phyloP scores from a whole-genome alignment of 257 asterid species.

The Prunella vulgaris region DNA sequence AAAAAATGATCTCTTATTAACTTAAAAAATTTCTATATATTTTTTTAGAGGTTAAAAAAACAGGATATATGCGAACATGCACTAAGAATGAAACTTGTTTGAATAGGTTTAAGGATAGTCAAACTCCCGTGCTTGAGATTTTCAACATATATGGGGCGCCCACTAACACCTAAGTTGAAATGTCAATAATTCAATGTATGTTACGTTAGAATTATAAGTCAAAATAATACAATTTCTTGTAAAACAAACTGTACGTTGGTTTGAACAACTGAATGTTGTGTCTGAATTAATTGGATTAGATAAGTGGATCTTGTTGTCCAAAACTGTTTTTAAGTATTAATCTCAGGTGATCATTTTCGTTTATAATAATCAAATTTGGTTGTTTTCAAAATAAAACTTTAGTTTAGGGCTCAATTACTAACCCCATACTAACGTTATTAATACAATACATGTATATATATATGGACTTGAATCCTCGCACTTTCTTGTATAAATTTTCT shows the following conservation, averaged over 20 bases:
- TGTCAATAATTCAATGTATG: neutral
- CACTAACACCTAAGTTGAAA: neutral
- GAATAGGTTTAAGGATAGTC: conserved; percentile 28
- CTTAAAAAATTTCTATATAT: too few relatives aligned
- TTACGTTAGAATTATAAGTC: neutral
- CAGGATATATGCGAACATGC: too few relatives aligned
- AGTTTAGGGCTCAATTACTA: too few relatives aligned
- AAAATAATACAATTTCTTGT: conserved; percentile 3
- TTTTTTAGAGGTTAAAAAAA: too few relatives aligned
- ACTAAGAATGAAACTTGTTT: too few relatives aligned
- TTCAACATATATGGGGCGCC: neutral
- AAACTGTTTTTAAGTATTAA: neutral
- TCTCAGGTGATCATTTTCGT: neutral
- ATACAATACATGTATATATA: too few relatives aligned
- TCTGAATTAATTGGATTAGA: neutral
- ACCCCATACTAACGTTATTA: too few relatives aligned
- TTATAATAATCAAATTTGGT: too few relatives aligned
- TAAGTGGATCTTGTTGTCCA: neutral
- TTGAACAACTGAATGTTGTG: conserved; percentile 4
- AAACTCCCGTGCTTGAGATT: conserved; percentile 8
- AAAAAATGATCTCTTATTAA: too few relatives aligned
- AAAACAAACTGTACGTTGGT: neutral
- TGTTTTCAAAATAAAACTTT: too few relatives aligned
- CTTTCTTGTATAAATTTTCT: too few relatives aligned
- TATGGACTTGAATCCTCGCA: too few relatives aligned